Percentiles rank a stretch among this genome's conserved stretches.
Conservation (phyloP, 345 rosid genomes). For the Balakata baccata region DNA sequence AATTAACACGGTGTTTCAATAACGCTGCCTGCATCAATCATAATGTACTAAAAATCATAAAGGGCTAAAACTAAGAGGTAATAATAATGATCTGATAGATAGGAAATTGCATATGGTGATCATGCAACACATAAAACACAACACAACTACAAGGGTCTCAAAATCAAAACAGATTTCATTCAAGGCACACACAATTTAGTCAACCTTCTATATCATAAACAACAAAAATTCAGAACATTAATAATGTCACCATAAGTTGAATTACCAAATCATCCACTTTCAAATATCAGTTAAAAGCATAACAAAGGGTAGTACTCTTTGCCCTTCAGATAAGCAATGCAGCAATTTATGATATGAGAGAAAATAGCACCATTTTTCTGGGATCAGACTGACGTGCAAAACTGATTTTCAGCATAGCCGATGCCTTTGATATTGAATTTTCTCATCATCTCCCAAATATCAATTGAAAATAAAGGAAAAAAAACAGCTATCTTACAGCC, state of each 20-base stretch:
- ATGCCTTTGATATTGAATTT: slow-evolving; percentile 12
- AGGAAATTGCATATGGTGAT: neutral
- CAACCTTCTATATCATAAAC: no score
- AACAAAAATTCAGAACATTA: no score
- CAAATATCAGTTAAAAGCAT: neutral
- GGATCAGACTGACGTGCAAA: slow-evolving; percentile 40
- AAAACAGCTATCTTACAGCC: neutral
- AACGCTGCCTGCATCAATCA: slow-evolving; percentile 52
- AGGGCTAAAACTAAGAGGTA: neutral
- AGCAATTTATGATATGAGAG: neutral
- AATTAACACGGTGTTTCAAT: slow-evolving; percentile 69
- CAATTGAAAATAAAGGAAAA: neutral
- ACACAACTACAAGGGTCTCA: no score
- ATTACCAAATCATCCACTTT: neutral
- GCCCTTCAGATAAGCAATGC: neutral
- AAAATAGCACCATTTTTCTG: neutral
- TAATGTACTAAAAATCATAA: neutral
- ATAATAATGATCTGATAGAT: neutral
- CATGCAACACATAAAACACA: no score
- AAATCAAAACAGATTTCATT: no score
- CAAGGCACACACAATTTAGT: no score
- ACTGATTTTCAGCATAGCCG: slow-evolving; percentile 17
- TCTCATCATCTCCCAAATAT: slow-evolving; percentile 18
- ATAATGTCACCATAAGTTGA: neutral
- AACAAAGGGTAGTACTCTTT: neutral